Evolutionary conservation across 257 asterid genomes (phyloP).

Genomic region (Solanum neorickii): DNA sequence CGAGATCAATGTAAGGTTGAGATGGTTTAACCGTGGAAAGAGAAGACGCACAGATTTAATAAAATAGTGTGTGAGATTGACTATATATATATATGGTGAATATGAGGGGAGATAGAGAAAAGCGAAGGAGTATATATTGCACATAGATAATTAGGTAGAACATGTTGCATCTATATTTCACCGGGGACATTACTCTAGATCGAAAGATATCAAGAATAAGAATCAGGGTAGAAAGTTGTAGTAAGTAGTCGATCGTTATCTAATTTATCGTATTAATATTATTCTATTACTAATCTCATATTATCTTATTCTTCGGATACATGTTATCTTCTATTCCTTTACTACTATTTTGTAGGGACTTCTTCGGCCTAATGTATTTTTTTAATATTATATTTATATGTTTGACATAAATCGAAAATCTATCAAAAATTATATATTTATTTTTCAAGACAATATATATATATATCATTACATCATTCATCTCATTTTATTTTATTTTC

Average conservation of each 20-base stretch:
- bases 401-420: background rate
- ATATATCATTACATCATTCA: background rate
- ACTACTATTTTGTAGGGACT: background rate
- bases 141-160: background rate
- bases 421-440: background rate
- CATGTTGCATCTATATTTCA: background rate
- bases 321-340: background rate
- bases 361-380: background rate
- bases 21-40: background rate
- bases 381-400: background rate
- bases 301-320: background rate
- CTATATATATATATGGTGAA: background rate
- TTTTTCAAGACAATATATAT: background rate
- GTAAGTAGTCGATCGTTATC: rapidly evolving
- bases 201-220: rapidly evolving
- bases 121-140: background rate
- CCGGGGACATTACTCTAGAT: background rate
- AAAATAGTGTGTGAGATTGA: background rate
- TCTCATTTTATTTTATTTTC: background rate
- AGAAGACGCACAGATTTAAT: background rate
- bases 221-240: background rate
- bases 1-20: background rate
- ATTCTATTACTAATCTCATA: background rate
- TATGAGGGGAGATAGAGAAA: background rate
- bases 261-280: background rate